Evolutionary conservation across 1,284 basidiomycete genomes (phyloP).

Genomic region (Macrocybe sp.): DNA sequence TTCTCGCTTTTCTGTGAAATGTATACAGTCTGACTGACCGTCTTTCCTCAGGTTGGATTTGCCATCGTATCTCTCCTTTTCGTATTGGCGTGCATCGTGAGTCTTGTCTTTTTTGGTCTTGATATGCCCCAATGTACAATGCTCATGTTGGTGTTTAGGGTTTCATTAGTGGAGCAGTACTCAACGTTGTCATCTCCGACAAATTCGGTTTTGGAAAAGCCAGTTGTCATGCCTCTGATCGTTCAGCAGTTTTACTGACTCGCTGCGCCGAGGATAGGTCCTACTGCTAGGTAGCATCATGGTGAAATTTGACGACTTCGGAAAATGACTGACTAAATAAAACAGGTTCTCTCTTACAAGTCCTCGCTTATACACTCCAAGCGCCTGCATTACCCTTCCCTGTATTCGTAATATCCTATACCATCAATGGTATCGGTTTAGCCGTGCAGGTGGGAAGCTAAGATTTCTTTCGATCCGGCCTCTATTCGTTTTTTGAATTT

Average conservation of each 20-base stretch:
- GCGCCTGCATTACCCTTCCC: conserved; percentile 62
- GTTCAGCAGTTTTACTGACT: background rate
- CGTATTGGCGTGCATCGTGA: conserved; percentile 38
- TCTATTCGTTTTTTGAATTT: background rate
- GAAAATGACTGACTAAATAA: background rate
- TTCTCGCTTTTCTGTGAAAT: background rate
- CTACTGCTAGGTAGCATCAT: conserved; percentile 24
- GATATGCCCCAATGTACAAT: background rate
- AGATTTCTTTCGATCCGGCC: background rate
- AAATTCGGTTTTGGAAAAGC: conserved; percentile 59
- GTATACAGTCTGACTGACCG: too few species aligned
- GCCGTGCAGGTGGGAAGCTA: conserved; percentile 13
- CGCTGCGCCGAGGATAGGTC: conserved; percentile 16
- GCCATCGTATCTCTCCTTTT: conserved; percentile 45
- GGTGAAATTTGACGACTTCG: background rate
- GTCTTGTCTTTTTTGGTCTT: conserved; percentile 9
- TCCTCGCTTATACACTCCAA: conserved; percentile 47
- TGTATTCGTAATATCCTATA: conserved; percentile 50
- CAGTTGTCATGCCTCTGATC: conserved; percentile 1
- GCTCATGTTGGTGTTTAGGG: conserved; percentile 30
- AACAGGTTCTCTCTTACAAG: conserved; percentile 17
- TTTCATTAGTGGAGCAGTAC: conserved; percentile 45
- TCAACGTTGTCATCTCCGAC: conserved; percentile 52
- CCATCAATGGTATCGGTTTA: conserved; percentile 44
- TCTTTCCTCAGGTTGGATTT: conserved; percentile 34